Evolutionary conservation across 495 filamentous ascomycete species (phyloP).

Genomic region (Neurospora tetrasperma): DNA sequence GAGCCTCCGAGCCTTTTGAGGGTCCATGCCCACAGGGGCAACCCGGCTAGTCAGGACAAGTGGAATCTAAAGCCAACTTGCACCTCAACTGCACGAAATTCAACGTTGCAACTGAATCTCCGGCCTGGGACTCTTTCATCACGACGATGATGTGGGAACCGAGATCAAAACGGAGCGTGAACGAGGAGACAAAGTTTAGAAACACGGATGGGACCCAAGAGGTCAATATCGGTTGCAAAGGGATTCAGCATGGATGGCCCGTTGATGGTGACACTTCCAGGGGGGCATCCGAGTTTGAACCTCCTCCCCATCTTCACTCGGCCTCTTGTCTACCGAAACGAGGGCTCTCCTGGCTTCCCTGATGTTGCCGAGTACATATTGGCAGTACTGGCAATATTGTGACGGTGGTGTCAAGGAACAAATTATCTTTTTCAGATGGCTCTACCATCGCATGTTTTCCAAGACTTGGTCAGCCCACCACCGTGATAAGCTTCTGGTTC

Average conservation of each 20-base stretch:
- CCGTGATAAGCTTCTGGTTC: not conserved
- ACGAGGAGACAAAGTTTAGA: not conserved
- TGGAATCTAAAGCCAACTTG: not conserved
- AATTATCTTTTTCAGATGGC: not conserved
- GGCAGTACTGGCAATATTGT: not conserved
- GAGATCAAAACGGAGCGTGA: not conserved
- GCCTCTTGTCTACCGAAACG: not conserved
- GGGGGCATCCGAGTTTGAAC: not conserved
- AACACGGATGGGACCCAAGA: not conserved
- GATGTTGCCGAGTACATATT: not conserved
- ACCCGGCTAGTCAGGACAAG: not conserved
- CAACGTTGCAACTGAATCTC: not conserved
- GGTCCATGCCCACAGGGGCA: not conserved
- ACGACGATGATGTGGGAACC: not conserved
- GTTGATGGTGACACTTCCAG: not conserved
- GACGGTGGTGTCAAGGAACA: not conserved
- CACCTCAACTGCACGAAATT: not conserved
- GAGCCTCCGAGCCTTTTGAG: slow-evolving; percentile 5
- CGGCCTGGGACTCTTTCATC: not conserved
- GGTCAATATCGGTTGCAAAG: not conserved
- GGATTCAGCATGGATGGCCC: not conserved
- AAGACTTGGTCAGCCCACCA: not conserved
- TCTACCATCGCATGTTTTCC: not conserved
- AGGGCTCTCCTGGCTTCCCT: not conserved
- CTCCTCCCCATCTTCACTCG: not conserved